Evolutionary conservation across 192 early-diverging fungal species (phyloP), one percentile per base, ranked within the genome.

Genomic region (Rhizoclosmatium globosum): DNA sequence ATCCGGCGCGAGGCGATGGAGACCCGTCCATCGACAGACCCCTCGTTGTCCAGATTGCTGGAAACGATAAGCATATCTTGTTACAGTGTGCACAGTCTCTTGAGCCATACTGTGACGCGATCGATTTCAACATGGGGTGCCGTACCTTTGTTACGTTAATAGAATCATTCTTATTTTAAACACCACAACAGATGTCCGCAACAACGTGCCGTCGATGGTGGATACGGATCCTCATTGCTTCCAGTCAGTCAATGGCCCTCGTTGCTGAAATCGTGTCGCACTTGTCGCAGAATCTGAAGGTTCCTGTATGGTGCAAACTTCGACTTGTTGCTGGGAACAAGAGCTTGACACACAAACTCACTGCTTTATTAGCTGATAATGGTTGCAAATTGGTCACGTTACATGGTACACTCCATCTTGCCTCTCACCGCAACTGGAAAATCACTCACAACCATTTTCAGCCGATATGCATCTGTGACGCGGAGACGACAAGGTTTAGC

Each of bases 1-100:
- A 68, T 47, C 62, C 64, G 13, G 7, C 44, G 2, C n/a, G 64
- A 42, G 75, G 65, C 65, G 75, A 77, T 39, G 75, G 75, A 3
- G 64, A 46, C 13, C 47, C 75, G 4, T 3, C 13, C 7, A 57
- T 41, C 6, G 75, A 77, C 64, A 64, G 75, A 2, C 75, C 75
- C 6, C 75, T 77, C 31, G 75, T 77, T 17, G 75, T 68, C n/a
- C 75, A 77, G 42, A 68, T 77, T 23, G 75, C 75, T 42, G 75
- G 75, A n/a, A 38, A 47, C 2, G 62, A 66, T 47, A 21, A 38
- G n/a, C 9, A 77, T 17, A n/a, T 50, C 7, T 44, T 77, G 11
- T 15, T 77, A 1, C 44, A 64, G 6, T 65, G 64, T 44, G 62
- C 75, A 15, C 2, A 41, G 2, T 21, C 48, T 4, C n/a, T 77